A percentile compares a stretch with the other conserved stretches of the same genome.
Evolutionary conservation across 352 stramenopile genomes (phyloP).

Genomic region (Elongisporangium senticosum): DNA sequence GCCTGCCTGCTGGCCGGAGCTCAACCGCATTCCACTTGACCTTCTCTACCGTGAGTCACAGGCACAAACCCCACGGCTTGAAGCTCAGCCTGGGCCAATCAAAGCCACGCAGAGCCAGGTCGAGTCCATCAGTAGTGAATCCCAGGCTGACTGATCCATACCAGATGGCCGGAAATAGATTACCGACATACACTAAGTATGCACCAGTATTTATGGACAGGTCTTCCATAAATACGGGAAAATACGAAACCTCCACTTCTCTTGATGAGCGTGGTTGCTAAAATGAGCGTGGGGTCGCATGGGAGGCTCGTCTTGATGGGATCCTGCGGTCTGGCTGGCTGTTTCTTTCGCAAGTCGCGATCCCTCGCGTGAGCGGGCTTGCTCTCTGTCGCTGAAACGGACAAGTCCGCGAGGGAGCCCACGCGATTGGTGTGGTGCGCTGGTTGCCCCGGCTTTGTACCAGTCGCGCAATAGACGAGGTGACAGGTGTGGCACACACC

Average conservation of each 20-base stretch:
- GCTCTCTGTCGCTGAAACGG: background rate
- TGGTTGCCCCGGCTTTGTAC: background rate
- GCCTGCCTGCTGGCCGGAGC: background rate
- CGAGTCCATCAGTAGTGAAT: background rate
- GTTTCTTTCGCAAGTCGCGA: background rate
- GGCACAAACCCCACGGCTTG: background rate
- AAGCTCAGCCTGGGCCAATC: background rate
- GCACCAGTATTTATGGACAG: too few species aligned
- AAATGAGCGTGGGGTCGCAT: too few species aligned
- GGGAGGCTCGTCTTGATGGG: background rate
- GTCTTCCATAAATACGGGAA: too few species aligned
- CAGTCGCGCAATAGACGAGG: background rate
- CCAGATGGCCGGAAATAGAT: background rate
- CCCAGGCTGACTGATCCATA: background rate
- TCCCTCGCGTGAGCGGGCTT: background rate
- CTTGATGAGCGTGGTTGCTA: background rate
- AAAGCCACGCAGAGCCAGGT: background rate
- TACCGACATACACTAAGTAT: background rate
- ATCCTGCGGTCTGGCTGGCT: background rate
- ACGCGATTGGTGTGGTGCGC: background rate
- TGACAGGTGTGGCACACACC: background rate
- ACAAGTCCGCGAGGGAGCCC: background rate
- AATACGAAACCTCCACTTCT: background rate
- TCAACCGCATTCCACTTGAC: background rate
- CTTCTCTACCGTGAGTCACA: background rate